These are phyloP conservation scores for Phalaenopsis equestris DNA, from an alignment of 106 monocot genomes.

Conservation along the genomic window DNA sequence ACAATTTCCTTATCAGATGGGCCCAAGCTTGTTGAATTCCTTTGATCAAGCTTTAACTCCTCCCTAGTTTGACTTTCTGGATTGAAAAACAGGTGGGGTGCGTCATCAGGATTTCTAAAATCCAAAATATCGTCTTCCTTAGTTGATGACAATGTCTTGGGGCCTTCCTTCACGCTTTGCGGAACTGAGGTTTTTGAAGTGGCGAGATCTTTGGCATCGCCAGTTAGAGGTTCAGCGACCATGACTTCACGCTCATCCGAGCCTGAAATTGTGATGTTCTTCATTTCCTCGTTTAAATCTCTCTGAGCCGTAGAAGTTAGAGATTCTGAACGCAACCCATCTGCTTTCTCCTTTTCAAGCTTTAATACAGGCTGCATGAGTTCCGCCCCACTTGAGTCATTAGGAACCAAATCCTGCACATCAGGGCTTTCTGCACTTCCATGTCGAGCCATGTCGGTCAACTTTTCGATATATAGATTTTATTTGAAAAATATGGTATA, in stretches of 20 bases:
- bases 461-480: too few species aligned
- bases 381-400: background rate
- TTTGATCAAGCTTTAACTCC: background rate
- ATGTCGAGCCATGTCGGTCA: too few species aligned
- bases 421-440: constrained; percentile 51
- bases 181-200: background rate
- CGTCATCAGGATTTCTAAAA: constrained; percentile 11
- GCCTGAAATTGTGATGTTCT: constrained; percentile 14
- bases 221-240: background rate
- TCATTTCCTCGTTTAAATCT: constrained; percentile 19
- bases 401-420: constrained; percentile 16
- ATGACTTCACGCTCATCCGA: constrained; percentile 10
- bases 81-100: constrained; percentile 13
- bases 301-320: constrained; percentile 2
- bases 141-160: background rate
- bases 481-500: too few species aligned
- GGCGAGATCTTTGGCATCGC: constrained; percentile 17
- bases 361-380: background rate
- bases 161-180: constrained; percentile 5
- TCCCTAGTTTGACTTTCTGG: constrained; percentile 10
- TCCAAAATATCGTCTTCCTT: constrained; percentile 8
- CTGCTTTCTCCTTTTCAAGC: background rate
- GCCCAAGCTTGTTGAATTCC: background rate
- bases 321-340: constrained; percentile 5
- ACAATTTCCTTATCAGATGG: constrained; percentile 10